Percentiles rank a stretch among this genome's conserved stretches.
Evolutionary conservation across 495 filamentous ascomycete species (phyloP).

Genomic region (Penicillium steckii): DNA sequence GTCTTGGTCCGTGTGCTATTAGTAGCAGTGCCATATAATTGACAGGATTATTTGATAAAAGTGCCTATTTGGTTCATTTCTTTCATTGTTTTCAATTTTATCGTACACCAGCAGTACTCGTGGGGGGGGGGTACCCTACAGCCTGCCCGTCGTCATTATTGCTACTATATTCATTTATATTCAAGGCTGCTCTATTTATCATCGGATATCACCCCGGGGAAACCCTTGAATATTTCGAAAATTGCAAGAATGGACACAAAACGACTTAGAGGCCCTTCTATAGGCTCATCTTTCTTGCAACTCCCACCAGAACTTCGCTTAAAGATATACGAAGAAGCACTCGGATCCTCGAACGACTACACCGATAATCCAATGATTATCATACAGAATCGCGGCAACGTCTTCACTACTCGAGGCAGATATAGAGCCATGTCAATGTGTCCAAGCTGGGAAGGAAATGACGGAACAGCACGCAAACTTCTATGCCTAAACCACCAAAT

Average conservation of each 20-base stretch:
- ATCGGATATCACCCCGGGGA: too few species aligned
- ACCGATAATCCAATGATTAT: constrained; percentile 36
- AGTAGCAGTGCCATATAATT: too few species aligned
- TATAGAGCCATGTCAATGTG: constrained; percentile 37
- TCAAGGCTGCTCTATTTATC: too few species aligned
- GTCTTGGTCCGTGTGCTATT: too few species aligned
- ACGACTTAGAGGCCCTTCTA: background rate
- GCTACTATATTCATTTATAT: too few species aligned
- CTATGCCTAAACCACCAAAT: constrained; percentile 38
- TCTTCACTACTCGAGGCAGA: constrained; percentile 31
- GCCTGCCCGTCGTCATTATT: too few species aligned
- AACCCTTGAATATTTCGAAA: background rate
- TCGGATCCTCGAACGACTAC: constrained; percentile 36
- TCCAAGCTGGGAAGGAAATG: constrained; percentile 36
- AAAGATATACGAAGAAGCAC: constrained; percentile 43
- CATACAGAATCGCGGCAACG: constrained; percentile 32
- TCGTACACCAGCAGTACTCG: too few species aligned
- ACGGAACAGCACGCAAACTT: constrained; percentile 30
- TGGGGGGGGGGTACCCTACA: too few species aligned
- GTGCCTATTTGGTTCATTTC: too few species aligned
- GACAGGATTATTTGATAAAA: too few species aligned
- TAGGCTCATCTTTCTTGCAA: constrained; percentile 21
- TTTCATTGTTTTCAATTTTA: too few species aligned
- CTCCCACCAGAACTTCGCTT: constrained; percentile 40
- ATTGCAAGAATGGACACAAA: background rate